Evolutionary conservation across 2,329 filamentous ascomycete genomes (phyloP).

Genomic region (Hypoxylon sp.): DNA sequence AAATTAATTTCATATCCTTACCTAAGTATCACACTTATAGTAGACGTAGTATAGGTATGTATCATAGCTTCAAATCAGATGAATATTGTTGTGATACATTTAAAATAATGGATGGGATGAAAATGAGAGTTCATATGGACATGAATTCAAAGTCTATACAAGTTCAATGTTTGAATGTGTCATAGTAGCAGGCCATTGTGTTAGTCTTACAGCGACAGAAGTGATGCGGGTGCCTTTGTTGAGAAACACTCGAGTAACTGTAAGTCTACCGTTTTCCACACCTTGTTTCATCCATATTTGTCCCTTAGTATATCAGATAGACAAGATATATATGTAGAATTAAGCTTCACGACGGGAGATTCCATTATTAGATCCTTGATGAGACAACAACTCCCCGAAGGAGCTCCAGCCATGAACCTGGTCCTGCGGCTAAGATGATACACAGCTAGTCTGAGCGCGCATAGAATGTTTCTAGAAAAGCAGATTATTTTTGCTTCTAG

Average conservation of each 20-base stretch:
- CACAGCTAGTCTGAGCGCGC: not conserved
- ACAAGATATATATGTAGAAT: not conserved
- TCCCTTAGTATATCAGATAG: not conserved
- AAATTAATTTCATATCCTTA: not conserved
- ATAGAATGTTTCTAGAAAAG: constrained; percentile 15
- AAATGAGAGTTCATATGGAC: no score
- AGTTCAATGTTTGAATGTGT: no score
- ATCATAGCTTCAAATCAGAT: not conserved
- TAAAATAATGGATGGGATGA: not conserved
- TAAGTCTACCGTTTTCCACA: not conserved
- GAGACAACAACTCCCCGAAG: not conserved
- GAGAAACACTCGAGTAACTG: not conserved
- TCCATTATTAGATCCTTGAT: not conserved
- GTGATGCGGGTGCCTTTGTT: not conserved
- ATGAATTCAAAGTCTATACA: no score
- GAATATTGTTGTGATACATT: no score
- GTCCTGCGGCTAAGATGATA: constrained; percentile 2
- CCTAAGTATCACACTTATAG: no score
- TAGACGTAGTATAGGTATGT: not conserved
- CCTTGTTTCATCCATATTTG: not conserved
- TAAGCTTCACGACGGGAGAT: not conserved
- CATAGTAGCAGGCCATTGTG: no score
- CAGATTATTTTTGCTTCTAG: constrained; percentile 7
- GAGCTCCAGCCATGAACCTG: not conserved
- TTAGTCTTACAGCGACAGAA: no score